These are phyloP conservation scores for Blastobotrys raffinosifermentans DNA, from an alignment of 1,139 yeast species.

Conservation along the genomic window DNA sequence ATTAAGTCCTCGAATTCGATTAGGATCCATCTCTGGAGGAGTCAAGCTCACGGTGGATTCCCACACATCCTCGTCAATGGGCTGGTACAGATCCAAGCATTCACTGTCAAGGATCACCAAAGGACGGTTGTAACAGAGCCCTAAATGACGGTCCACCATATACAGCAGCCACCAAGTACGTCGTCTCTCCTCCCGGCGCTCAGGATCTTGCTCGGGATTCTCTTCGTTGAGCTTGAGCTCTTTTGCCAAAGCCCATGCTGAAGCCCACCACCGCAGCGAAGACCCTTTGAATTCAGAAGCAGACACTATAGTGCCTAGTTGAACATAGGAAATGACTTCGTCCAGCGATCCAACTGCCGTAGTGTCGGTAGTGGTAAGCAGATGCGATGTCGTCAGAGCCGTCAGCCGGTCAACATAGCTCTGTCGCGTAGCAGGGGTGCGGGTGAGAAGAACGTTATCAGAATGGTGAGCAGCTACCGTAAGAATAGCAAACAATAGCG, in stretches of 20 bases:
- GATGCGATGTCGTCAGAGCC: conserved; percentile 26
- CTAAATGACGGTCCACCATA: conserved; percentile 38
- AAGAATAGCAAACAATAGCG: conserved; percentile 33
- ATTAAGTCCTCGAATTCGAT: conserved; percentile 18
- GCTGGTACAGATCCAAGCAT: conserved; percentile 31
- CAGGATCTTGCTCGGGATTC: conserved; percentile 27
- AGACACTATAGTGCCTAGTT: conserved; percentile 37
- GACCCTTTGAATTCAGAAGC: conserved; percentile 38
- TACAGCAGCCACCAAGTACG: conserved; percentile 41
- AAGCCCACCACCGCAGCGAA: conserved; percentile 38
- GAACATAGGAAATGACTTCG: conserved; percentile 36
- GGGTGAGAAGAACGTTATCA: conserved; percentile 34
- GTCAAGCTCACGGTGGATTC: conserved; percentile 20
- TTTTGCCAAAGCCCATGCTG: conserved; percentile 34
- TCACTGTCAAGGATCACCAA: conserved; percentile 34
- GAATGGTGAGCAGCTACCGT: conserved; percentile 35
- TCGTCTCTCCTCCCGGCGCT: conserved; percentile 37
- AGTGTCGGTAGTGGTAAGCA: conserved; percentile 18
- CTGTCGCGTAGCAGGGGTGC: conserved; percentile 27
- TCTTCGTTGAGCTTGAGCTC: conserved; percentile 33
- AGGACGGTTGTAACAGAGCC: conserved; percentile 36
- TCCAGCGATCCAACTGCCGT: conserved; percentile 32
- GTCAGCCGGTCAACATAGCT: conserved; percentile 27
- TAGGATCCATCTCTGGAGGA: conserved; percentile 25
- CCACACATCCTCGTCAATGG: conserved; percentile 36